Evolutionary conservation across 2,329 filamentous ascomycete species (phyloP).

Genomic region (Pseudogymnoascus sp.): DNA sequence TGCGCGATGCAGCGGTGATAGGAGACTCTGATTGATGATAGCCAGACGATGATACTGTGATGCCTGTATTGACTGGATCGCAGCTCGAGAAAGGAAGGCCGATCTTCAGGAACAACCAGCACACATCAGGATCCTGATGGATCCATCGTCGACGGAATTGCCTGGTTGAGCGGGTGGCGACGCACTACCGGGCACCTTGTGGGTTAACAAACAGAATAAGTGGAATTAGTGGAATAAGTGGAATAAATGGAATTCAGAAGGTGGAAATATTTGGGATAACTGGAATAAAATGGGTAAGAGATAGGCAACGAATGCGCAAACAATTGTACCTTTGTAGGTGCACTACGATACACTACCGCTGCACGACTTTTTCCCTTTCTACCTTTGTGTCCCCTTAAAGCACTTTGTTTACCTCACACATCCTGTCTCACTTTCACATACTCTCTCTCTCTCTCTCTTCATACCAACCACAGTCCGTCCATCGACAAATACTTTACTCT

Average conservation of each 20-base stretch:
- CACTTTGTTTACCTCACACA: background rate
- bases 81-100: background rate
- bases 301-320: background rate
- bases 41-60: background rate
- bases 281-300: background rate
- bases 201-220: background rate
- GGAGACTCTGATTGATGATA: background rate
- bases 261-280: constrained; percentile 1
- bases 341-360: background rate
- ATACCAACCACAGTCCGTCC: constrained; percentile 5
- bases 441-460: background rate
- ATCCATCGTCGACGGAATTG: background rate
- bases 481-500: background rate
- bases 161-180: constrained; percentile 5
- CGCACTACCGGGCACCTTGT: background rate
- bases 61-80: background rate
- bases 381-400: constrained; percentile 3
- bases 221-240: background rate
- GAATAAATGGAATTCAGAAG: background rate
- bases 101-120: background rate
- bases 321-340: constrained; percentile 5
- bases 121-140: background rate
- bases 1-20: background rate
- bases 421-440: background rate
- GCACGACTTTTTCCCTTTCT: background rate